A percentile compares a stretch with the other conserved stretches of the same genome.
phyloP scores from a whole-genome alignment of 2,329 filamentous ascomycete genomes.

The Zymoseptoria crescenta region DNA sequence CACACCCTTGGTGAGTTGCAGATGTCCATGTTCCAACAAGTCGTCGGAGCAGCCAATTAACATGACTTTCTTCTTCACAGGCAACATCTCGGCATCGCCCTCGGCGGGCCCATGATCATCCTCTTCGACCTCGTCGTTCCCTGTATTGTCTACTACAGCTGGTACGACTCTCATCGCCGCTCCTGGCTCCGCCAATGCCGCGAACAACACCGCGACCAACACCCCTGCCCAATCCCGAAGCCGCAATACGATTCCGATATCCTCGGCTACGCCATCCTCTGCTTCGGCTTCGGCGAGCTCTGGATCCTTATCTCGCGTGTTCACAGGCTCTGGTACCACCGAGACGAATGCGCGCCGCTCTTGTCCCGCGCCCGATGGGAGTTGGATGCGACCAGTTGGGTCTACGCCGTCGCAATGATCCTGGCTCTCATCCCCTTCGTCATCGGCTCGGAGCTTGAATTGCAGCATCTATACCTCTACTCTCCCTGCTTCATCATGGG shows the following conservation, averaged over 20 bases:
- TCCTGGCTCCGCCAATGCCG: conserved; percentile 15
- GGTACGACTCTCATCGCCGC: conserved; percentile 18
- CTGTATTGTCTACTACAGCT: conserved; percentile 28
- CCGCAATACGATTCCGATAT: conserved; percentile 24
- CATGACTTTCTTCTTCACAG: background rate
- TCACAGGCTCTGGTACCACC: conserved; percentile 20
- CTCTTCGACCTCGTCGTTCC: conserved; percentile 27
- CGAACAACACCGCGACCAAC: conserved; percentile 8
- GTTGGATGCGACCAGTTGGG: conserved; percentile 28
- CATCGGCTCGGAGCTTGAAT: conserved; percentile 18
- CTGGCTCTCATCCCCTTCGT: conserved; percentile 26
- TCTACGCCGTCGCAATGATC: conserved; percentile 25
- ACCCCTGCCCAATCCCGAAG: conserved; percentile 16
- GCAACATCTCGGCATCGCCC: conserved; percentile 22
- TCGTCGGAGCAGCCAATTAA: background rate
- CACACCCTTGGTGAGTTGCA: conserved; percentile 17
- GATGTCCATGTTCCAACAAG: background rate
- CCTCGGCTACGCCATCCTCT: conserved; percentile 24
- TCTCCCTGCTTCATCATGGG: conserved; percentile 27
- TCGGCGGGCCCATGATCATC: conserved; percentile 25
- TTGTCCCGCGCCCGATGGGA: conserved; percentile 24
- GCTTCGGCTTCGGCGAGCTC: conserved; percentile 27
- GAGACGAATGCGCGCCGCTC: conserved; percentile 25
- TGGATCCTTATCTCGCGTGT: conserved; percentile 27
- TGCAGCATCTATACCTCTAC: conserved; percentile 26